These are phyloP conservation scores for Dillenia turbinata DNA, from an alignment of 164 flowering plant genomes.

Conservation along the genomic window DNA sequence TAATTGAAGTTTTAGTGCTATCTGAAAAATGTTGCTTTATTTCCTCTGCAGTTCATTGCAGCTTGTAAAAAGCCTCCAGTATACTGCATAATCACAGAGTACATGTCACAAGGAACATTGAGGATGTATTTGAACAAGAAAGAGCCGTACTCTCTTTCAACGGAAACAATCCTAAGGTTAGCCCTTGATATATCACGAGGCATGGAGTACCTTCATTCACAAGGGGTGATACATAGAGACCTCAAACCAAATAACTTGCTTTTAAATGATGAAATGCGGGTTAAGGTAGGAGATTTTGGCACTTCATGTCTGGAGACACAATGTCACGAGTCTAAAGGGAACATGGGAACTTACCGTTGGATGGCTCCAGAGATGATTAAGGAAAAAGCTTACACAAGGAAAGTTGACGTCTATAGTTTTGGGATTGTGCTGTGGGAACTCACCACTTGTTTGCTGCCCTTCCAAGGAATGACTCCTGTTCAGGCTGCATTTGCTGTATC, in stretches of 20 bases:
- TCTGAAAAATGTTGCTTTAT: not conserved
- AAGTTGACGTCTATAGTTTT: slow-evolving; percentile 96
- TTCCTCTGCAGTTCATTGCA: slow-evolving; percentile 71
- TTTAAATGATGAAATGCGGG: slow-evolving; percentile 84
- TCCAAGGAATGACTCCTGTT: slow-evolving; percentile 96
- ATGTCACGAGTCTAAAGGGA: slow-evolving; percentile 63
- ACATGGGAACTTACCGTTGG: slow-evolving; percentile 97
- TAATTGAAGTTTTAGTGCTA: too few species aligned
- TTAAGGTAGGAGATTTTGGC: slow-evolving; percentile 96
- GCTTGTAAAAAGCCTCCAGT: slow-evolving; percentile 94
- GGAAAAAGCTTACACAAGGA: slow-evolving; percentile 74
- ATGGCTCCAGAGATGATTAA: slow-evolving; percentile 99
- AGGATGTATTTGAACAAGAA: slow-evolving; percentile 94
- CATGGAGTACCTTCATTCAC: slow-evolving; percentile 93
- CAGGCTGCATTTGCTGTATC: slow-evolving; percentile 98
- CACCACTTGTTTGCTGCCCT: slow-evolving; percentile 82
- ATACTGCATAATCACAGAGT: slow-evolving; percentile 88
- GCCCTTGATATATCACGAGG: slow-evolving; percentile 95
- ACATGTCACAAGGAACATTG: slow-evolving; percentile 94
- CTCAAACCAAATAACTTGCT: slow-evolving; percentile 87
- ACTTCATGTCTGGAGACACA: slow-evolving; percentile 88
- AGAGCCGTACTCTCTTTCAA: slow-evolving; percentile 83
- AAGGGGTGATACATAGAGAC: slow-evolving; percentile 93
- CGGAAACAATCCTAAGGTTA: slow-evolving; percentile 70
- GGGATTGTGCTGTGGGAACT: slow-evolving; percentile 96